phyloP scores from a whole-genome alignment of 2,329 filamentous ascomycete genomes.

The Verticillium dahliae region DNA sequence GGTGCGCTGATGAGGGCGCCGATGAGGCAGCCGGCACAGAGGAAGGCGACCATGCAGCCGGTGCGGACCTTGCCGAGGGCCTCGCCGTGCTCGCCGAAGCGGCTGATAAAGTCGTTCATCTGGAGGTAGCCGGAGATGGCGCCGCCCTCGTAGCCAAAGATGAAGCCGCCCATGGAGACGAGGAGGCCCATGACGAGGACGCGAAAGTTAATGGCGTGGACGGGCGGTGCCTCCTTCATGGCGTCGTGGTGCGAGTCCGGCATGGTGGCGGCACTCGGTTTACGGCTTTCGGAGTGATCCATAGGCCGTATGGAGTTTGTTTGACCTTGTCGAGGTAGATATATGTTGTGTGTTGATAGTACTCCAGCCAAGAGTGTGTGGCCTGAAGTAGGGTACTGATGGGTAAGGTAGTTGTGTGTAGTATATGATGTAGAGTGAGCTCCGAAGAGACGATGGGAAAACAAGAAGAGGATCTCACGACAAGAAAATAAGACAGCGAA shows the following conservation, averaged over 20 bases:
- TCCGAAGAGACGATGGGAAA: background rate
- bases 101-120: conserved; percentile 48
- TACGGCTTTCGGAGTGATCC: background rate
- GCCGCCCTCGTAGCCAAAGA: conserved; percentile 52
- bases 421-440: background rate
- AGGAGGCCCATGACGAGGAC: conserved; percentile 43
- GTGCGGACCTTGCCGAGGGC: conserved; percentile 51
- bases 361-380: background rate
- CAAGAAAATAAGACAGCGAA: background rate
- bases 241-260: background rate
- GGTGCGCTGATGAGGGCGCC: conserved; percentile 53
- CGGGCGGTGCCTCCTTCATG: background rate
- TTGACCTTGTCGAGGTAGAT: no score
- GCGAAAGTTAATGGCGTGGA: conserved; percentile 24
- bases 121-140: conserved; percentile 56
- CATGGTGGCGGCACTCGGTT: background rate
- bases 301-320: background rate
- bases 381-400: background rate
- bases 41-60: conserved; percentile 57
- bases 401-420: background rate
- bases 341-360: no score
- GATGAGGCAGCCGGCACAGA: conserved; percentile 52
- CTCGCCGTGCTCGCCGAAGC: conserved; percentile 50
- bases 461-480: background rate
- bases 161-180: conserved; percentile 49